Conservation (phyloP, 441 rosid species). For the Breynia disticha region DNA sequence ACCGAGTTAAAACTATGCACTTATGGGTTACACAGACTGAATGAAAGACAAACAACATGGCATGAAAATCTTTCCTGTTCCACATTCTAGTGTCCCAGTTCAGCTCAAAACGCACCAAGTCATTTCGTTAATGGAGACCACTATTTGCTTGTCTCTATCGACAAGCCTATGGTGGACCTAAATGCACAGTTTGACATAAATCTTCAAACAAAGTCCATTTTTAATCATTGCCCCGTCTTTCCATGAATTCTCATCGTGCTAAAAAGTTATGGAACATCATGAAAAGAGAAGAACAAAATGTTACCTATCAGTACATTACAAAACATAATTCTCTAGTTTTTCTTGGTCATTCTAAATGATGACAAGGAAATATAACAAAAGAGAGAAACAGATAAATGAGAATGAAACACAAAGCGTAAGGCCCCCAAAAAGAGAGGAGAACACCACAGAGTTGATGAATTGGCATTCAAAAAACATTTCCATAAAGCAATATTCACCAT, state of each 20-base stretch:
- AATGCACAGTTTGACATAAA: constrained; percentile 7
- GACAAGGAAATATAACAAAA: background rate
- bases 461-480: constrained; percentile 1
- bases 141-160: constrained; percentile 21
- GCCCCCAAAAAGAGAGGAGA: constrained; percentile 5
- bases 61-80: constrained; percentile 7
- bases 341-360: background rate
- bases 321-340: background rate
- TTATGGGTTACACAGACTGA: background rate
- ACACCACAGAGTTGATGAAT: background rate
- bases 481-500: constrained; percentile 2
- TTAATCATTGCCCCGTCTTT: background rate
- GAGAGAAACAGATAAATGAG: background rate
- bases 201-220: constrained; percentile 6
- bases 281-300: background rate
- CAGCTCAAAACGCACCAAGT: constrained; percentile 13
- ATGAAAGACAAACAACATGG: background rate
- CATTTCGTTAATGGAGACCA: constrained; percentile 23
- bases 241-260: constrained; percentile 1
- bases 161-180: constrained; percentile 29
- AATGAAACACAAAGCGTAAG: constrained; percentile 4
- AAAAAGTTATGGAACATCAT: background rate
- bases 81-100: constrained; percentile 4
- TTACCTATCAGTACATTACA: background rate
- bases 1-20: too few species aligned